Evolutionary conservation across 495 filamentous ascomycete genomes (phyloP), one percentile per base, ranked within the genome.

Genomic region (Pyronema omphalodes): DNA sequence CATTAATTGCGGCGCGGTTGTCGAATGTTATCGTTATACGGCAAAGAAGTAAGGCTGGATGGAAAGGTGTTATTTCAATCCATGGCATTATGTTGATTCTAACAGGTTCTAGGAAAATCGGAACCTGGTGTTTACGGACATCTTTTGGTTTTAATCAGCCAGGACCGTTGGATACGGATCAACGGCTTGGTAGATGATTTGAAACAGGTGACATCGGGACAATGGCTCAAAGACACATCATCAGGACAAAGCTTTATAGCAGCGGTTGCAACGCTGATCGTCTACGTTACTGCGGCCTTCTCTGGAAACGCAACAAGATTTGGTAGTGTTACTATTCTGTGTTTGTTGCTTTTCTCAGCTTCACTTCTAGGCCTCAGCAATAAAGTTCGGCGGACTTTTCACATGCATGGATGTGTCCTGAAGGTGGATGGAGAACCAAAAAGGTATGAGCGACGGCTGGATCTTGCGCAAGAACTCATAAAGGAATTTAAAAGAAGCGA

Each of bases 171-270:
- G 60, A 67, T 80, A 3, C 65, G 71, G 2, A 66, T 82, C 47
- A 68, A 67, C 35, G 79, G 79, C 15, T 50, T 57, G 19, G 69
- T 75, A 1, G 69, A 73, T 41, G 77, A 79, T 55, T 67, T 81
- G 7, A 75, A 77, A 53, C 74, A 75, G 37, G 70, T 81, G 52
- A 81, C 76, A 2, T 67, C 70, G 1, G 70, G 71, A 1, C 62
- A 69, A 34, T 82, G 77, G 78, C 64, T 81, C 23, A 67, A 71
- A 8, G 68, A 74, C 37, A 70, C 71, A 57, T 76, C 72, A 0
- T 58, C 66, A 29, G 18, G 71, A 15, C 76, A 81, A 56, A 70
- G 71, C 19, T 74, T 67, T 34, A 53, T 73, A 23, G 66, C 67
- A 7, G 71, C 71, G 0, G 47, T 66, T 1, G 71, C 76, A 1